Evolutionary conservation across 257 asterid genomes (phyloP).

Genomic region (Euphrasia confusa): DNA sequence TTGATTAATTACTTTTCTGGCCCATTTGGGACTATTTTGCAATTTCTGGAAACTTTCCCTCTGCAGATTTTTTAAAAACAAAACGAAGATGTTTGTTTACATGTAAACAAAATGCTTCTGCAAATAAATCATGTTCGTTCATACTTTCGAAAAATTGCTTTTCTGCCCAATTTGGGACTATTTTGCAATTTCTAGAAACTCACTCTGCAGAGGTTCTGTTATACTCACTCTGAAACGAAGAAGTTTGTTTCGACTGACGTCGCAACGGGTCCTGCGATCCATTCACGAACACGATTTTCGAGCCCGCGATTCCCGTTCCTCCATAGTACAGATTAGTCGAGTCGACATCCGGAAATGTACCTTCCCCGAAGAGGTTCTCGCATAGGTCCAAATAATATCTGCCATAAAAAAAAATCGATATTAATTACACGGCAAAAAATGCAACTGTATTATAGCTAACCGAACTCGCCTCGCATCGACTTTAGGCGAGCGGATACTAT

Average conservation of each 20-base stretch:
- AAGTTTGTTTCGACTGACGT: conserved; percentile 84
- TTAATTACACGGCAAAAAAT: too few species aligned
- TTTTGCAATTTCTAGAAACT: not conserved
- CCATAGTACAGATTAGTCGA: conserved; percentile 87
- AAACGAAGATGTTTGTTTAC: too few species aligned
- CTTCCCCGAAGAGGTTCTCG: conserved; percentile 76
- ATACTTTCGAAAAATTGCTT: too few species aligned
- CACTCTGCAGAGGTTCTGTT: too few species aligned
- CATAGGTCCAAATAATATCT: conserved; percentile 95
- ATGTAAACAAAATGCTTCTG: too few species aligned
- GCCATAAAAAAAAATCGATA: too few species aligned
- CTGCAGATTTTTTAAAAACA: too few species aligned
- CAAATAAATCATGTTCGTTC: too few species aligned
- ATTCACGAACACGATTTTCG: conserved; percentile 78
- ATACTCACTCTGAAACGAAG: conserved; percentile 73
- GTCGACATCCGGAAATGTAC: conserved; percentile 66
- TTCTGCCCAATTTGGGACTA: not conserved
- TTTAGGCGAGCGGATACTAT: conserved; percentile 81
- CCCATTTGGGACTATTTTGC: too few species aligned
- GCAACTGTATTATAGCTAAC: too few species aligned
- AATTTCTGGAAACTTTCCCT: too few species aligned
- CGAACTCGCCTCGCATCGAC: conserved; percentile 75
- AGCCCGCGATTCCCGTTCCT: conserved; percentile 82
- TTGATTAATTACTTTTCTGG: too few species aligned
- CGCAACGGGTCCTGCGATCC: conserved; percentile 99